A percentile compares a stretch with the other conserved stretches of the same genome.
These are phyloP conservation scores for Nannizziopsis barbatae DNA, from an alignment of 2,329 filamentous ascomycete species.

Conservation along the genomic window DNA sequence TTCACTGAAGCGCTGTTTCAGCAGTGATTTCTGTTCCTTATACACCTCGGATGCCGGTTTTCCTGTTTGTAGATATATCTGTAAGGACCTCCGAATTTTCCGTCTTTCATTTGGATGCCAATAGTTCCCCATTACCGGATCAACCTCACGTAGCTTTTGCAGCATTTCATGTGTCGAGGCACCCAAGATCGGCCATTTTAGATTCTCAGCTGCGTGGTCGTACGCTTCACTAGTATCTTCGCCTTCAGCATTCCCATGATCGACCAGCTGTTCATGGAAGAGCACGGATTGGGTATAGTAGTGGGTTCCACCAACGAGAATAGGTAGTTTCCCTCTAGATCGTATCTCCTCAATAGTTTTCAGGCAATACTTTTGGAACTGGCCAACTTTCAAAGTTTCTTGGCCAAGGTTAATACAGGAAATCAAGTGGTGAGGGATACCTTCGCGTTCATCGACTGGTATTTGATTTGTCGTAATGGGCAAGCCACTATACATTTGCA, in stretches of 20 bases:
- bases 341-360: conserved; percentile 66
- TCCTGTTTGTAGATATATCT: conserved; percentile 79
- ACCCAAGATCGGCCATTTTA: conserved; percentile 58
- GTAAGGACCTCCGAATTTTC: conserved; percentile 79
- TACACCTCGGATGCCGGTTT: conserved; percentile 77
- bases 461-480: conserved; percentile 96
- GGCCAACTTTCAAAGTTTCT: conserved; percentile 70
- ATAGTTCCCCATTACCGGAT: conserved; percentile 75
- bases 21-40: conserved; percentile 52
- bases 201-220: conserved; percentile 27
- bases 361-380: conserved; percentile 61
- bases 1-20: conserved; percentile 8
- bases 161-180: conserved; percentile 61
- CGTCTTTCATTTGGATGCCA: conserved; percentile 92
- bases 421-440: conserved; percentile 78
- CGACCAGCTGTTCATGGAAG: conserved; percentile 60
- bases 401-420: conserved; percentile 64
- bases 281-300: conserved; percentile 88
- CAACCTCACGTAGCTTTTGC: conserved; percentile 62
- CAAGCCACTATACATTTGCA: conserved; percentile 89
- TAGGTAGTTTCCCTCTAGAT: conserved; percentile 65
- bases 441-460: conserved; percentile 58
- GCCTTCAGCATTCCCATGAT: conserved; percentile 20
- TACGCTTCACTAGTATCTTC: conserved; percentile 18
- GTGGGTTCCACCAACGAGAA: conserved; percentile 87